Evolutionary conservation across 2,329 filamentous ascomycete genomes (phyloP).

Genomic region (Aspergillus calidoustus): DNA sequence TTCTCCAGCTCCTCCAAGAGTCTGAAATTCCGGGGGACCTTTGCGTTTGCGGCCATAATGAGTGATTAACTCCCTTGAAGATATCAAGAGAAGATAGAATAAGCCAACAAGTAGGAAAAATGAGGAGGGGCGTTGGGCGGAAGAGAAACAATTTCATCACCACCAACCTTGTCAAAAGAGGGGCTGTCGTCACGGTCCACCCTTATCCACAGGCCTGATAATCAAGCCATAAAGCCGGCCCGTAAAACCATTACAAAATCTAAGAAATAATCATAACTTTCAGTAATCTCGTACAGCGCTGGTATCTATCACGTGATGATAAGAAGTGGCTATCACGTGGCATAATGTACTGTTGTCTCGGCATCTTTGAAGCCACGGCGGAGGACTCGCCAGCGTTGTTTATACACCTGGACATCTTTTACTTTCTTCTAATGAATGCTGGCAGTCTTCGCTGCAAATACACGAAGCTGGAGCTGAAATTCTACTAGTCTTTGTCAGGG

Average conservation of each 20-base stretch:
- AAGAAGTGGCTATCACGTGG: not conserved
- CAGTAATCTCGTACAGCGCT: not conserved
- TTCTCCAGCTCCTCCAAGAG: constrained; percentile 98
- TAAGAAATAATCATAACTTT: not conserved
- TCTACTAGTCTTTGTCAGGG: not conserved
- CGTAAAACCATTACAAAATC: constrained; percentile 4
- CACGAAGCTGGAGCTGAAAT: constrained; percentile 4
- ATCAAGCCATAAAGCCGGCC: not conserved
- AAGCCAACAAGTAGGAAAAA: not conserved
- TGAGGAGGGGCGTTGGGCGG: constrained; percentile 13
- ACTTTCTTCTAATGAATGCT: not conserved
- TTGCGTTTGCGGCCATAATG: constrained; percentile 71
- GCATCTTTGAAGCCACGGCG: constrained; percentile 19
- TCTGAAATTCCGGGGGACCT: constrained; percentile 94
- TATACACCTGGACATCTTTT: constrained; percentile 11
- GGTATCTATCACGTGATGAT: constrained; percentile 27
- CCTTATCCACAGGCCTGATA: constrained; percentile 16
- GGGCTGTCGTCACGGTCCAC: constrained; percentile 21
- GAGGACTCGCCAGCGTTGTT: constrained; percentile 6
- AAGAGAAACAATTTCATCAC: constrained; percentile 20
- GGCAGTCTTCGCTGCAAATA: not conserved
- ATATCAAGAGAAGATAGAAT: not conserved
- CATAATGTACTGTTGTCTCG: constrained; percentile 22
- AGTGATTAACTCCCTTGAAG: not conserved
- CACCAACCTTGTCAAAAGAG: constrained; percentile 22